Evolutionary conservation across 805 yeast species (phyloP).

Genomic region (Saccharomycopsis fodiens): DNA sequence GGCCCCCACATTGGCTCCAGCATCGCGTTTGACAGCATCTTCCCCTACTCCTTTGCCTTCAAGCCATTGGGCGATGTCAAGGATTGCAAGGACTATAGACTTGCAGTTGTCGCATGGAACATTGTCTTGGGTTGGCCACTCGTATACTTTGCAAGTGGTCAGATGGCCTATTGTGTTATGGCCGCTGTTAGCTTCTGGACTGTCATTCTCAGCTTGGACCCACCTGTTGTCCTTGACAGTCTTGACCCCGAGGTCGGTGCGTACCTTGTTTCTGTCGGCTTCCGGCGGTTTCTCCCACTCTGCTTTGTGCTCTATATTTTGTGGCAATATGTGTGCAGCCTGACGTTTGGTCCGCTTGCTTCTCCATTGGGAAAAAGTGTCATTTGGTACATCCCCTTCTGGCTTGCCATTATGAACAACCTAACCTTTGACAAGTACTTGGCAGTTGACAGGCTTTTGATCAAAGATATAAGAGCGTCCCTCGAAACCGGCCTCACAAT

Average conservation of each 20-base stretch:
- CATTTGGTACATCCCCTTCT: constrained; percentile 71
- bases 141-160: constrained; percentile 39
- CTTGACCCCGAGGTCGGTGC: constrained; percentile 54
- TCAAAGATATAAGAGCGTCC: constrained; percentile 61
- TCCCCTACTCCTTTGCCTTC: constrained; percentile 67
- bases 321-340: constrained; percentile 46
- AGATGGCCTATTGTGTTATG: constrained; percentile 53
- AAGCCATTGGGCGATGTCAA: constrained; percentile 29
- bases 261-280: constrained; percentile 57
- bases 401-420: constrained; percentile 82
- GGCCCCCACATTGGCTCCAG: constrained; percentile 38
- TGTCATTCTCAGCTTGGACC: constrained; percentile 64
- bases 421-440: constrained; percentile 73
- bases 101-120: constrained; percentile 48
- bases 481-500: constrained; percentile 73
- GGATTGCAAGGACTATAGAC: constrained; percentile 67
- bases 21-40: constrained; percentile 58
- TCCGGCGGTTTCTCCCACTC: constrained; percentile 69
- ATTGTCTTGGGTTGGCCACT: constrained; percentile 56
- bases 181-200: constrained; percentile 78
- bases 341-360: constrained; percentile 38
- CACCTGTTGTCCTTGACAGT: constrained; percentile 43
- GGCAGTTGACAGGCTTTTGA: constrained; percentile 79
- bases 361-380: constrained; percentile 33
- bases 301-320: constrained; percentile 63